Percentiles rank a stretch among this genome's conserved stretches.
Conservation (phyloP, 129 eudicot species). For the Kitagawia praeruptora region DNA sequence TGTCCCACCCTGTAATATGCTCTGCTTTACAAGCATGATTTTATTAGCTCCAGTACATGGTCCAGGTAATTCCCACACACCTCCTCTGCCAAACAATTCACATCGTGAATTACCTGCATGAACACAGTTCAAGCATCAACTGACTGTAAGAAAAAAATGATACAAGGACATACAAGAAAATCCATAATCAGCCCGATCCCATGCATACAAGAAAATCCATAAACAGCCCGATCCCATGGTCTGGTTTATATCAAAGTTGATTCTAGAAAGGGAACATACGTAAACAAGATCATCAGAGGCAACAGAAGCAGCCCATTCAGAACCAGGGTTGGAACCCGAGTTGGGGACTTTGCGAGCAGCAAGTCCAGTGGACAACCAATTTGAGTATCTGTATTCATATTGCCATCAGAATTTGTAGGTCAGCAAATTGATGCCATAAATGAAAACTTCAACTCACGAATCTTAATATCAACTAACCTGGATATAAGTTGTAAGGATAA, state of each 20-base stretch:
- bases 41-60: constrained; percentile 52
- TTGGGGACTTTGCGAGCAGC: constrained; percentile 51
- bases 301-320: constrained; percentile 84
- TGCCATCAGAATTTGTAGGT: constrained; percentile 6
- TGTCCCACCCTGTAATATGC: constrained; percentile 68
- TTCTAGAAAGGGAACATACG: constrained; percentile 32
- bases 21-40: constrained; percentile 55
- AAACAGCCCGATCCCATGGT: no score
- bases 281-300: constrained; percentile 63
- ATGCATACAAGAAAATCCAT: not conserved
- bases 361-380: constrained; percentile 91
- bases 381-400: constrained; percentile 48
- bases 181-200: not conserved
- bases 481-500: constrained; percentile 83
- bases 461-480: constrained; percentile 38
- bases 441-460: constrained; percentile 1
- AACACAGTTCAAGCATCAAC: not conserved
- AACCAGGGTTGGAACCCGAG: constrained; percentile 52
- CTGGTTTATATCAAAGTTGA: not conserved
- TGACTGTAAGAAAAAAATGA: not conserved
- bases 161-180: not conserved
- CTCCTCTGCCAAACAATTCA: constrained; percentile 53
- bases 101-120: constrained; percentile 73
- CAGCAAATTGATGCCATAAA: not conserved
- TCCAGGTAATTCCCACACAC: constrained; percentile 54